These are phyloP conservation scores for Suillus luteus DNA, from an alignment of 768 basidiomycete genomes.

Conservation along the genomic window DNA sequence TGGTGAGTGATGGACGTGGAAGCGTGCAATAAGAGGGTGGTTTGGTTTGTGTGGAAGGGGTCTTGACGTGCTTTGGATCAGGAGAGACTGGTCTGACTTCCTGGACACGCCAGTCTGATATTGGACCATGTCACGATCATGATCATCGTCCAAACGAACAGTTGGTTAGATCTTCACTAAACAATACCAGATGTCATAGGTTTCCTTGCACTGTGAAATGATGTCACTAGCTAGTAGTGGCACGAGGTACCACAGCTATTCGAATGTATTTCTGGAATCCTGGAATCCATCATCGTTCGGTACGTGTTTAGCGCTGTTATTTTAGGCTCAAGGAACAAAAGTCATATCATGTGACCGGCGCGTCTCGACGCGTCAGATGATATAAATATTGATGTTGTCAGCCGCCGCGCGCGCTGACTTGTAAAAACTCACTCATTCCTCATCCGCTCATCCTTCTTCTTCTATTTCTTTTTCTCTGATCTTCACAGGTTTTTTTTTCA, in stretches of 20 bases:
- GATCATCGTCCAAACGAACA: not conserved
- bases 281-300: not conserved
- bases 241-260: not conserved
- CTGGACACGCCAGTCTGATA: not conserved
- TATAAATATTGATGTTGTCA: not conserved
- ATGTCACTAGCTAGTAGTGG: not conserved
- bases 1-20: slow-evolving; percentile 56
- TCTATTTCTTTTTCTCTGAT: not conserved
- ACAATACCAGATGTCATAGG: not conserved
- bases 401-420: not conserved
- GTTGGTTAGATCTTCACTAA: not conserved
- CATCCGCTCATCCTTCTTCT: not conserved
- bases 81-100: not conserved
- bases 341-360: not conserved
- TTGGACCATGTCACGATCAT: not conserved
- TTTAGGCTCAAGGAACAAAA: not conserved
- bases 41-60: slow-evolving; percentile 45
- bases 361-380: not conserved
- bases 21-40: slow-evolving; percentile 57
- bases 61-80: slow-evolving; percentile 28
- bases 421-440: not conserved
- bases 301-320: not conserved
- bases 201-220: not conserved
- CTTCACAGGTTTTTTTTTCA: not conserved
- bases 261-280: not conserved